Base-by-base conservation (phyloP, 371 early-diverging fungal genomes). In the Gilbertella persicaria region DNA sequence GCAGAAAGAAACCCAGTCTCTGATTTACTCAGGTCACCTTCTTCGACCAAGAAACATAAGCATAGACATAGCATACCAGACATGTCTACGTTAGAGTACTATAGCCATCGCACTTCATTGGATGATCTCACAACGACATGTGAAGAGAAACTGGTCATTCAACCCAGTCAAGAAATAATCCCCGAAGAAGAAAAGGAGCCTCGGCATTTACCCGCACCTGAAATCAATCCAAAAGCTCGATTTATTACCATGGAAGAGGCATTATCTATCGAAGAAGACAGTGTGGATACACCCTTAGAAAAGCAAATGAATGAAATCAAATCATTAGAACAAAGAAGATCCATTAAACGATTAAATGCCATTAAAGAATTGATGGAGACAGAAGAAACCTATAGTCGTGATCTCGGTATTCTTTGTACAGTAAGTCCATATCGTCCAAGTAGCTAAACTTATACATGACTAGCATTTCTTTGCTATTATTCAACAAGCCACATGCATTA, bases 341-440 rank as follows among this genome's bases (percentile, higher is more conserved):
- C 48, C 0, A 45, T 55, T 1, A 55, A 55, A 25, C 29, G 61
- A 4, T 30, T 60, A 14, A 61, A 50, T 36, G 46, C 55, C 17
- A 45, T 62, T 10, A 58, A 69, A n/a, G 77, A 76, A 40, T 37
- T 76, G 2, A 47, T 76, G 49, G 62, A 65, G 30, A 71, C 77
- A 9, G 77, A 76, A 48, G 61, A 60, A 28, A 64, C 50, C 0
- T 76, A 73, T 52, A 51, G 59, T 5, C 48, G 64, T 5, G 70
- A 72, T 53, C 41, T 75, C 5, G 48, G 50, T 29, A 62, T 67
- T n/a, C 60, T 75, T 12, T 69, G 63, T 16, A 67, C 50, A 26
- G 75, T 75, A 62, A 66, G 61, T 45, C n/a, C n/a, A n/a, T n/a
- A n/a, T n/a, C n/a, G n/a, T n/a, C n/a, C n/a, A n/a, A n/a, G 33